Conservation (phyloP, 2,329 filamentous ascomycete genomes). For the Mycosphaerella arachidis region DNA sequence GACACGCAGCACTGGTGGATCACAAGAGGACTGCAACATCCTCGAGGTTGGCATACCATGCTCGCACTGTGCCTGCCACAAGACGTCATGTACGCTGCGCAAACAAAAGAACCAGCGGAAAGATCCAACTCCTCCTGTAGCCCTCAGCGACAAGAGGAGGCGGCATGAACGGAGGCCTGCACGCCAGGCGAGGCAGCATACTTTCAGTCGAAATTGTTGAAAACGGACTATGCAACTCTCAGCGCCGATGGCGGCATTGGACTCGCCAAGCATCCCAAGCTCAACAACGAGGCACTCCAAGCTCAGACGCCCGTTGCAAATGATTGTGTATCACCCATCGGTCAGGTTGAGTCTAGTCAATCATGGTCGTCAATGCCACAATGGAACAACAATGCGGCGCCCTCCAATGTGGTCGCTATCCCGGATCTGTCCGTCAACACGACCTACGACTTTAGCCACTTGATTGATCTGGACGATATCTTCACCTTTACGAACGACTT, state of each 20-base stretch:
- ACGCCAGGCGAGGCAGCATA: neutral
- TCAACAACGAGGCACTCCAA: too few relatives aligned
- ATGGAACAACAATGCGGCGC: conserved; percentile 10
- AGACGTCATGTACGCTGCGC: neutral
- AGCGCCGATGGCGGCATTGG: too few relatives aligned
- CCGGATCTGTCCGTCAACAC: conserved; percentile 12
- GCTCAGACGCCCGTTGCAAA: too few relatives aligned
- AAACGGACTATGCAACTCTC: too few relatives aligned
- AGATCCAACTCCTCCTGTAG: conserved; percentile 8
- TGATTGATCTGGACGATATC: conserved; percentile 19
- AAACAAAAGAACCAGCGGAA: conserved; percentile 2
- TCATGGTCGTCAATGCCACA: conserved; percentile 6
- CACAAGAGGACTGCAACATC: conserved; percentile 7
- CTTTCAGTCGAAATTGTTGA: neutral
- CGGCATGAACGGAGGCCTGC: neutral
- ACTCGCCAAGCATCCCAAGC: too few relatives aligned
- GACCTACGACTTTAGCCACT: conserved; percentile 18
- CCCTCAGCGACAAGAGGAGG: neutral
- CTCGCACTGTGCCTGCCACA: neutral
- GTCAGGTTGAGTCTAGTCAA: neutral
- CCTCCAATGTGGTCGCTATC: conserved; percentile 10
- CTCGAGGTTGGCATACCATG: conserved; percentile 1
- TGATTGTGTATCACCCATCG: too few relatives aligned
- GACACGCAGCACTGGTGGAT: too few relatives aligned
- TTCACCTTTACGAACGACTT: conserved; percentile 19